A percentile compares a stretch with the other conserved stretches of the same genome.
phyloP scores from a whole-genome alignment of 352 stramenopile genomes.

The Phytopythium aichiense region DNA sequence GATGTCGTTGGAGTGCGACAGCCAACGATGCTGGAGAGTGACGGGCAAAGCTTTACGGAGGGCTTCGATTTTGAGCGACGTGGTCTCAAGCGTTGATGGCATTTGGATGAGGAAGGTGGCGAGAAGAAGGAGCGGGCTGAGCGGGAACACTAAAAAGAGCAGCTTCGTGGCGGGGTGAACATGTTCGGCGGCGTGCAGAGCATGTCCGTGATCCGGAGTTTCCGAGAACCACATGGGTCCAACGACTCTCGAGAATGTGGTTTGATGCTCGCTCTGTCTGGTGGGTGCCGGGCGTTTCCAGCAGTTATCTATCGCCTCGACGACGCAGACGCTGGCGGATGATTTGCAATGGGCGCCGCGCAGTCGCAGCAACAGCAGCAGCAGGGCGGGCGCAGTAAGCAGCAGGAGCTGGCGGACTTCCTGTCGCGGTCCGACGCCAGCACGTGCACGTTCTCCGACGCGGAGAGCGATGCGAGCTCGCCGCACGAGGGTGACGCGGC shows the following conservation, averaged over 20 bases:
- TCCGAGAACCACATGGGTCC: no score
- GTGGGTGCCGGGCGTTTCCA: not conserved
- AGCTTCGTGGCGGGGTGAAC: conserved; percentile 13
- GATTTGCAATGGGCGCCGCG: not conserved
- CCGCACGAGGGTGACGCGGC: conserved; percentile 1
- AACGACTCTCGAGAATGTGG: no score
- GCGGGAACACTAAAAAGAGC: no score
- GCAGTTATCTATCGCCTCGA: not conserved
- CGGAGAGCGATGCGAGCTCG: conserved; percentile 19
- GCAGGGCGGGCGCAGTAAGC: not conserved
- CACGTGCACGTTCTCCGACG: conserved; percentile 22
- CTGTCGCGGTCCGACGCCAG: conserved; percentile 1
- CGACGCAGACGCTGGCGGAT: not conserved
- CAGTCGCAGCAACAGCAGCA: not conserved
- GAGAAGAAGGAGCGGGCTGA: no score
- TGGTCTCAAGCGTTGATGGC: no score
- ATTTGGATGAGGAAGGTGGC: no score
- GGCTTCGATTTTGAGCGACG: no score
- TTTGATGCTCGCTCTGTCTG: no score
- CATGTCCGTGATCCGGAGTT: conserved; percentile 20
- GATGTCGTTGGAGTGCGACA: no score
- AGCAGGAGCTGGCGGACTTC: conserved; percentile 5
- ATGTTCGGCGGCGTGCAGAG: conserved; percentile 21
- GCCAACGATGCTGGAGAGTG: no score
- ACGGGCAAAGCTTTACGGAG: no score